A percentile compares a stretch with the other conserved stretches of the same genome.
phyloP scores from a whole-genome alignment of 2,329 filamentous ascomycete genomes.

The Phyllosticta citribraziliensis region DNA sequence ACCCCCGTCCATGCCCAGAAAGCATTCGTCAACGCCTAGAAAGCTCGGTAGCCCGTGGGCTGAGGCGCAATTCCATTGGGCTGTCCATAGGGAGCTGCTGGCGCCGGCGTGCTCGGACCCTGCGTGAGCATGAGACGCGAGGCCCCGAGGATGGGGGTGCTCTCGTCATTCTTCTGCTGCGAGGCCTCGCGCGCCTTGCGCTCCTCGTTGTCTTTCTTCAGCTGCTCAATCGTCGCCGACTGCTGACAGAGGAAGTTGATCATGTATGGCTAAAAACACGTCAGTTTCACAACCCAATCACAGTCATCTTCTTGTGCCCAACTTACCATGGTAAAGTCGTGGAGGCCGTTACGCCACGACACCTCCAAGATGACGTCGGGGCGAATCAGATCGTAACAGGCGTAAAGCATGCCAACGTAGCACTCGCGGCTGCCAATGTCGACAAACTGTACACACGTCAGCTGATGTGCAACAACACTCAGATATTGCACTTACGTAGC shows the following conservation, averaged over 20 bases:
- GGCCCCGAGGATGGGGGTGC: slow-evolving; percentile 82
- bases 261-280: slow-evolving; percentile 63
- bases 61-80: slow-evolving; percentile 85
- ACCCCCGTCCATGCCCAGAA: background rate
- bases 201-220: slow-evolving; percentile 95
- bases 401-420: slow-evolving; percentile 99
- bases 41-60: slow-evolving; percentile 52
- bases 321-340: slow-evolving; percentile 82
- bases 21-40: slow-evolving; percentile 17
- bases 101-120: slow-evolving; percentile 57
- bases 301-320: background rate
- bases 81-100: slow-evolving; percentile 58
- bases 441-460: slow-evolving; percentile 63
- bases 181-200: slow-evolving; percentile 63
- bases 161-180: slow-evolving; percentile 84
- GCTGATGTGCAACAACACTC: slow-evolving; percentile 13
- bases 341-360: slow-evolving; percentile 89
- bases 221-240: slow-evolving; percentile 67
- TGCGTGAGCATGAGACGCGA: slow-evolving; percentile 92
- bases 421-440: slow-evolving; percentile 98
- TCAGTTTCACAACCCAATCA: slow-evolving; percentile 11
- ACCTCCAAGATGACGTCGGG: slow-evolving; percentile 90
- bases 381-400: slow-evolving; percentile 94
- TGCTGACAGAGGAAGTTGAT: slow-evolving; percentile 96
- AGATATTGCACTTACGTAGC: slow-evolving; percentile 69